Evolutionary conservation across 805 yeast genomes (phyloP).

Genomic region (Barnettozyma californica): DNA sequence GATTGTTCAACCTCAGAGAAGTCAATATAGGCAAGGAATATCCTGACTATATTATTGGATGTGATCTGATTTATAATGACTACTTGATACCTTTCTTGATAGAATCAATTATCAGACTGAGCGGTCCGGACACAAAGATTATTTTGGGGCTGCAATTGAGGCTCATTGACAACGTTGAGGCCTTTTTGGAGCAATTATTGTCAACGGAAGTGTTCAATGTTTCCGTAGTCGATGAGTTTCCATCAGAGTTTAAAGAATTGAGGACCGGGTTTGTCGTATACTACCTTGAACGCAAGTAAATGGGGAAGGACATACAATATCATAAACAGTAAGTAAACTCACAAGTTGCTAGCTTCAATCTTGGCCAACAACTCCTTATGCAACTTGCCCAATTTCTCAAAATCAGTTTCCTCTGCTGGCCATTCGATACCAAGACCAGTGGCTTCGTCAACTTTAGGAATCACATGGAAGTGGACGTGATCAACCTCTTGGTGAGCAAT

Average conservation of each 20-base stretch:
- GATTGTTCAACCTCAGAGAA: slow-evolving; percentile 23
- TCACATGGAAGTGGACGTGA: slow-evolving; percentile 95
- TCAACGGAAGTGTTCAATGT: slow-evolving; percentile 29
- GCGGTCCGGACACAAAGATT: slow-evolving; percentile 31
- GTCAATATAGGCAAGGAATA: slow-evolving; percentile 2
- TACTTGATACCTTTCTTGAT: slow-evolving; percentile 48
- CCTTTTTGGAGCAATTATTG: slow-evolving; percentile 35
- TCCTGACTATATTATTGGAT: slow-evolving; percentile 51
- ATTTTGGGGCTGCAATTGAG: slow-evolving; percentile 51
- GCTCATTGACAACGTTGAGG: slow-evolving; percentile 43
- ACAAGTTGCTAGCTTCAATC: slow-evolving; percentile 24
- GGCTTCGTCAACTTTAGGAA: slow-evolving; percentile 72
- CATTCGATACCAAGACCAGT: slow-evolving; percentile 87
- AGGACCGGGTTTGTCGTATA: slow-evolving; percentile 42
- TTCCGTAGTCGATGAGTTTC: slow-evolving; percentile 28
- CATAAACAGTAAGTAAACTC: not conserved
- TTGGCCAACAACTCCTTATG: slow-evolving; percentile 56
- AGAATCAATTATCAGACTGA: slow-evolving; percentile 33
- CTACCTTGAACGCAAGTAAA: slow-evolving; percentile 20
- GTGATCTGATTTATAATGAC: slow-evolving; percentile 65
- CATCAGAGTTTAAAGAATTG: slow-evolving; percentile 25
- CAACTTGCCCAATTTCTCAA: slow-evolving; percentile 60
- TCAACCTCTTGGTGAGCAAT: slow-evolving; percentile 95
- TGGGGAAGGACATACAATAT: not conserved
- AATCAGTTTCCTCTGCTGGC: slow-evolving; percentile 84